Percentiles rank a stretch among this genome's conserved stretches.
These are phyloP conservation scores for Hypsizygus marmoreus DNA, from an alignment of 768 basidiomycete species.

Conservation along the genomic window DNA sequence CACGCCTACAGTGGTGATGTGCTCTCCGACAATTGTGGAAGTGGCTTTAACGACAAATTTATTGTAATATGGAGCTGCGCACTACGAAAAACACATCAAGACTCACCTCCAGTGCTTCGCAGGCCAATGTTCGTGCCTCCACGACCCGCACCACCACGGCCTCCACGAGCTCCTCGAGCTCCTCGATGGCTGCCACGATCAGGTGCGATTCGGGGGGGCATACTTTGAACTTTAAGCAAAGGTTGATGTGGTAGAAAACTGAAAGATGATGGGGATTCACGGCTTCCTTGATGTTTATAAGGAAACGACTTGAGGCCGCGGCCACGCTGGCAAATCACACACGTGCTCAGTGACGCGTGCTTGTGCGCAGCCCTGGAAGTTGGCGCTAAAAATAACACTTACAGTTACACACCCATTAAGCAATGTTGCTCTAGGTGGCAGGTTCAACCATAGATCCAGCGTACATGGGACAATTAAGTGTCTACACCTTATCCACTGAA, in stretches of 20 bases:
- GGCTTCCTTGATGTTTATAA: not conserved
- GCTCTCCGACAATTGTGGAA: conserved; percentile 25
- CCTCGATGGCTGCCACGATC: conserved; percentile 23
- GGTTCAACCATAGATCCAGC: too few relatives aligned
- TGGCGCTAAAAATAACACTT: too few relatives aligned
- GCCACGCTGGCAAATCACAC: not conserved
- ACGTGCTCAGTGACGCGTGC: too few relatives aligned
- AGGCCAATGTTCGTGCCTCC: conserved; percentile 26
- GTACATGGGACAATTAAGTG: too few relatives aligned
- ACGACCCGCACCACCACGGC: conserved; percentile 31
- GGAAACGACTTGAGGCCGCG: not conserved
- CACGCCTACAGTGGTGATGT: conserved; percentile 32
- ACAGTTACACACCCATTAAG: too few relatives aligned
- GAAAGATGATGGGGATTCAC: not conserved
- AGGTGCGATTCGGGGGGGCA: conserved; percentile 20
- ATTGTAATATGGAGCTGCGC: conserved; percentile 7
- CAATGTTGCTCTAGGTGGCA: too few relatives aligned
- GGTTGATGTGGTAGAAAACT: not conserved
- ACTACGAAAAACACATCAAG: not conserved
- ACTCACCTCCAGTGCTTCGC: conserved; percentile 35
- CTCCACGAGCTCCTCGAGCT: conserved; percentile 19
- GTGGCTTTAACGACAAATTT: conserved; percentile 8
- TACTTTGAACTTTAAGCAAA: conserved; percentile 13
- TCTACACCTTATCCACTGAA: too few relatives aligned
- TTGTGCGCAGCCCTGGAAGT: too few relatives aligned